A percentile compares a stretch with the other conserved stretches of the same genome.
Evolutionary conservation across 495 filamentous ascomycete genomes (phyloP).

Genomic region (Baudoinia panamericana): DNA sequence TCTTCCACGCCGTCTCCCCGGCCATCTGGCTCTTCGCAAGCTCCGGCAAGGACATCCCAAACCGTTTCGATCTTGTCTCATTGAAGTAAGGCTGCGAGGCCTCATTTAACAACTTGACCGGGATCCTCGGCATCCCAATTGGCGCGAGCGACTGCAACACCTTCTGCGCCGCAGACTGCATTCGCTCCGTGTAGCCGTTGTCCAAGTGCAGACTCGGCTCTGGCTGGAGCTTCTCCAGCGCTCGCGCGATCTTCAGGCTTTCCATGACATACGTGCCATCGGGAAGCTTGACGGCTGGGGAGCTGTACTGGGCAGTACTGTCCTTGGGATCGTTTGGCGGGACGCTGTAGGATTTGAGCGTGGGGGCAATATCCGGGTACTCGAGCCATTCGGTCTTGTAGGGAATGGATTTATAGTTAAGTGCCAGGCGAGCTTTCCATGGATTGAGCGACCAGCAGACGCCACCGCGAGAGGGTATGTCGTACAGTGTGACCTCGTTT

Average conservation of each 20-base stretch:
- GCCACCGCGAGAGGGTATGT: slow-evolving; percentile 35
- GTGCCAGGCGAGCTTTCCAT: slow-evolving; percentile 46
- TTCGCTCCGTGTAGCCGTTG: slow-evolving; percentile 30
- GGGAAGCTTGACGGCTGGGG: slow-evolving; percentile 40
- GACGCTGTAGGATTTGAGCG: slow-evolving; percentile 32
- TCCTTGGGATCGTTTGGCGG: slow-evolving; percentile 31
- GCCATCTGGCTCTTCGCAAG: slow-evolving; percentile 28
- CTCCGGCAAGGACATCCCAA: slow-evolving; percentile 37
- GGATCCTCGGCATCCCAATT: slow-evolving; percentile 29
- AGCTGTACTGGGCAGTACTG: slow-evolving; percentile 34
- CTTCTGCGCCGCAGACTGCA: slow-evolving; percentile 26
- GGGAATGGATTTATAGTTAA: slow-evolving; percentile 51
- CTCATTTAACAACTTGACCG: slow-evolving; percentile 30
- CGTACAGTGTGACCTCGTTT: slow-evolving; percentile 33
- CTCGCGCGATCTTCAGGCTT: slow-evolving; percentile 37
- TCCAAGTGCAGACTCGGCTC: slow-evolving; percentile 40
- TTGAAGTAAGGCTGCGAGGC: slow-evolving; percentile 35
- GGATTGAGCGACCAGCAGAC: slow-evolving; percentile 47
- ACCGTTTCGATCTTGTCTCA: slow-evolving; percentile 26
- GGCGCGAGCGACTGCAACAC: slow-evolving; percentile 19
- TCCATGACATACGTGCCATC: slow-evolving; percentile 46
- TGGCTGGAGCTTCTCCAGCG: slow-evolving; percentile 41
- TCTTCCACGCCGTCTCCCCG: slow-evolving; percentile 29
- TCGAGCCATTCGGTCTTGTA: slow-evolving; percentile 55
- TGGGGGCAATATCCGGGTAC: slow-evolving; percentile 45